Base-by-base conservation (phyloP, 129 eudicot genomes). In the Chrysanthemum seticuspe region DNA sequence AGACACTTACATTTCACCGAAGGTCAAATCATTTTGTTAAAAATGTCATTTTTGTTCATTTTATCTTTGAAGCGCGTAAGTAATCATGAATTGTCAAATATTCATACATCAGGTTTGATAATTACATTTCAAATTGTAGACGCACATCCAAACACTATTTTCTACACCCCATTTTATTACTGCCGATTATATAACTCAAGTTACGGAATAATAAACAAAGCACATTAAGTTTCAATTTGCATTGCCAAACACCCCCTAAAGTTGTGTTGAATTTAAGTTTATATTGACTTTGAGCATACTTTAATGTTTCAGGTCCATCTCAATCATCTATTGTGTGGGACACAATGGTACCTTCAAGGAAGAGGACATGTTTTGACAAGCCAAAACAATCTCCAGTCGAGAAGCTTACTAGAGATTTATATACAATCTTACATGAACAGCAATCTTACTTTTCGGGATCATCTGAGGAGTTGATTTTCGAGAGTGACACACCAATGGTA, bases 401-500 rank as follows among this genome's bases (percentile, higher is more conserved):
- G 81, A 87, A 87, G 83, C 97, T 90, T 73, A 85, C 91, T 5
- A 81, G 72, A 76, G 97, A 90, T 84, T 81, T 90, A 3, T 78
- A 79, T 79, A 83, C 84, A 63, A 87, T 90, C 75, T 81, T 88
- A 79, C 89, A 90, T 45, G 91, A 90, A 68, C 96, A 86, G 59
- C 91, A 83, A 48, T 81, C 94, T 10, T 79, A 84, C 57, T 77
- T 90, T 21, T 90, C 97, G 64, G 91, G 76, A 49, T 87, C 87
- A 40, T 85, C 91, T 6, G 97, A 90, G 70, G 94, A 90, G 67
- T 90, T 90, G 82, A 89, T 90, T 25, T 76, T 83, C 40, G 97
- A 83, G 68, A 85, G 85, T 75, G 91, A 87, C 57, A 82, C 82
- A 59, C 90, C 97, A 4, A 87, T 90, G 97, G 97, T 85, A 23